Evolutionary conservation across 306 rosid genomes (phyloP).

Genomic region (Cucurbita maxima): DNA sequence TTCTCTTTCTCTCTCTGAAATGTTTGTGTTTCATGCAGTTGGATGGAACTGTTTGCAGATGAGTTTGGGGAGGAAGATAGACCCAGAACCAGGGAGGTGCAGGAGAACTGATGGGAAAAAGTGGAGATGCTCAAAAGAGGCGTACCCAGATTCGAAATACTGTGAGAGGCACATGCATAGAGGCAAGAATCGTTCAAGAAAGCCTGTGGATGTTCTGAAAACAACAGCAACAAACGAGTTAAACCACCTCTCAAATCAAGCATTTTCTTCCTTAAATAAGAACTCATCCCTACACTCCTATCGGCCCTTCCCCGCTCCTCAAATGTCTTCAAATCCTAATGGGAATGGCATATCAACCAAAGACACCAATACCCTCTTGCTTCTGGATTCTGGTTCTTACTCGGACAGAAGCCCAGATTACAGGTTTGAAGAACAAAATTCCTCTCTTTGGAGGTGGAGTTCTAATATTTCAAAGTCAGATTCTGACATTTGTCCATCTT

Average conservation of each 20-base stretch:
- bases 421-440: slow-evolving; percentile 28
- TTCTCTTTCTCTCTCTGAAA: neutral
- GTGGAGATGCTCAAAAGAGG: slow-evolving; percentile 97
- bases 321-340: slow-evolving; percentile 27
- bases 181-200: slow-evolving; percentile 99
- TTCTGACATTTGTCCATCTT: neutral
- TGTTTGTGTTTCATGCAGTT: slow-evolving; percentile 30
- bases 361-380: slow-evolving; percentile 39
- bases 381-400: slow-evolving; percentile 42
- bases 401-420: slow-evolving; percentile 36
- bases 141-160: slow-evolving; percentile 85
- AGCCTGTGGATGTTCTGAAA: slow-evolving; percentile 87
- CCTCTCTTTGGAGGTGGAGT: neutral
- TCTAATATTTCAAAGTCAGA: neutral
- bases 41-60: slow-evolving; percentile 90
- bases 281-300: slow-evolving; percentile 23
- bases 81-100: slow-evolving; percentile 97
- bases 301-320: slow-evolving; percentile 22
- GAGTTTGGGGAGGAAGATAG: slow-evolving; percentile 86
- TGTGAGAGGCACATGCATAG: slow-evolving; percentile 99
- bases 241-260: slow-evolving; percentile 13
- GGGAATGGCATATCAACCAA: slow-evolving; percentile 37
- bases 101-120: slow-evolving; percentile 97
- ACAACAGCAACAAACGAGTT: slow-evolving; percentile 23
- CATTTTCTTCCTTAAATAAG: slow-evolving; percentile 36